Evolutionary conservation across 2,329 filamentous ascomycete species (phyloP).

Genomic region (Penicillium occitanis): DNA sequence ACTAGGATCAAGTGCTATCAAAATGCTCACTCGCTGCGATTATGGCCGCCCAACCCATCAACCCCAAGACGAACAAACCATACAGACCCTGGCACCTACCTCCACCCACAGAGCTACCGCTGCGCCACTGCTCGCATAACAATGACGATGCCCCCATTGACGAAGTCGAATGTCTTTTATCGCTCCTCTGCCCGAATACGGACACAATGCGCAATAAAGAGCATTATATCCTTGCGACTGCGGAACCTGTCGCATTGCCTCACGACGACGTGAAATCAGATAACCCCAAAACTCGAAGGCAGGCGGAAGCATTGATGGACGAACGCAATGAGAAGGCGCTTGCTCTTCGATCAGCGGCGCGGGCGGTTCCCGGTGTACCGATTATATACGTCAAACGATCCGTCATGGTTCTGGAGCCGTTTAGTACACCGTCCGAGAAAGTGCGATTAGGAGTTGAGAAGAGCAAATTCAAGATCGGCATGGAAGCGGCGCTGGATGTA

Average conservation of each 20-base stretch:
- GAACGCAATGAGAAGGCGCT: conserved; percentile 34
- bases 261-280: conserved; percentile 19
- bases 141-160: conserved; percentile 44
- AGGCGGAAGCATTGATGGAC: conserved; percentile 33
- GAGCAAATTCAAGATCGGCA: conserved; percentile 47
- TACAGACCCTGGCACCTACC: conserved; percentile 46
- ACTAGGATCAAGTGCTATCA: conserved; percentile 61
- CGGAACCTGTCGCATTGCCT: conserved; percentile 35
- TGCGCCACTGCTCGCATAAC: conserved; percentile 51
- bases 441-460: conserved; percentile 47
- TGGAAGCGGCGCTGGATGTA: conserved; percentile 32
- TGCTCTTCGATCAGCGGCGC: conserved; percentile 40
- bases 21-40: conserved; percentile 57
- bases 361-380: conserved; percentile 49
- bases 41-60: conserved; percentile 40
- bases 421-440: conserved; percentile 46
- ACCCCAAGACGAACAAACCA: conserved; percentile 41
- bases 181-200: conserved; percentile 41
- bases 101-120: conserved; percentile 45
- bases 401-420: conserved; percentile 52
- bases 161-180: conserved; percentile 47
- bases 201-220: conserved; percentile 49
- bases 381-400: conserved; percentile 54
- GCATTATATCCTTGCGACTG: conserved; percentile 49
- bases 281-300: conserved; percentile 35